A percentile compares a stretch with the other conserved stretches of the same genome.
Conservation (phyloP, 2,329 filamentous ascomycete genomes). For the Coniosporium tulheliwenetii region DNA sequence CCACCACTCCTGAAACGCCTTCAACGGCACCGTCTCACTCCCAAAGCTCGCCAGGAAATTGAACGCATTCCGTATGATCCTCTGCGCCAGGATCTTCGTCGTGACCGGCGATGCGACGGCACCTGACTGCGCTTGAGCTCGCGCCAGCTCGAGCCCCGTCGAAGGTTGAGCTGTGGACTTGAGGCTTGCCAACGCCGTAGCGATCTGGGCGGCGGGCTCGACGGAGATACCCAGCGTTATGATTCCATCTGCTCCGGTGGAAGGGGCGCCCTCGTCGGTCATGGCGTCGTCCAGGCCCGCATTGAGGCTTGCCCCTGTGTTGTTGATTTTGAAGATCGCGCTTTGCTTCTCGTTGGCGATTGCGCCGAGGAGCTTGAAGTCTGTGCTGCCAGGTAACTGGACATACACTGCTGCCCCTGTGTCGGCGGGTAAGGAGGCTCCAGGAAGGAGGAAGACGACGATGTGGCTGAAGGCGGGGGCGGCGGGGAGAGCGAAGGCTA, state of each 20-base stretch:
- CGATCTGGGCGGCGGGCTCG: slow-evolving; percentile 60
- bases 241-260: slow-evolving; percentile 20
- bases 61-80: slow-evolving; percentile 93
- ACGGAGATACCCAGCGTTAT: slow-evolving; percentile 70
- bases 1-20: slow-evolving; percentile 97
- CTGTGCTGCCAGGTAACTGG: slow-evolving; percentile 42
- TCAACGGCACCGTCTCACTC: slow-evolving; percentile 62
- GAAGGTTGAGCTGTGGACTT: slow-evolving; percentile 20
- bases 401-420: slow-evolving; percentile 86
- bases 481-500: slow-evolving; percentile 52
- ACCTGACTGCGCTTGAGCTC: slow-evolving; percentile 10
- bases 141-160: slow-evolving; percentile 2
- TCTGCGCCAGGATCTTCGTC: slow-evolving; percentile 73
- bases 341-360: slow-evolving; percentile 83
- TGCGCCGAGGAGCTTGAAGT: slow-evolving; percentile 76
- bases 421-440: slow-evolving; percentile 52
- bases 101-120: slow-evolving; percentile 27
- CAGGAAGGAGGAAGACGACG: slow-evolving; percentile 77
- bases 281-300: slow-evolving; percentile 29
- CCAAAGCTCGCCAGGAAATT: slow-evolving; percentile 89
- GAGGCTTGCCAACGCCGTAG: slow-evolving; percentile 49
- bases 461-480: slow-evolving; percentile 52
- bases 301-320: slow-evolving; percentile 18
- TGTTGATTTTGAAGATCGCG: slow-evolving; percentile 68
- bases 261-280: slow-evolving; percentile 21